Evolutionary conservation across 805 yeast genomes (phyloP), one percentile per base, ranked within the genome.

Genomic region (Sungouiella thailandica): DNA sequence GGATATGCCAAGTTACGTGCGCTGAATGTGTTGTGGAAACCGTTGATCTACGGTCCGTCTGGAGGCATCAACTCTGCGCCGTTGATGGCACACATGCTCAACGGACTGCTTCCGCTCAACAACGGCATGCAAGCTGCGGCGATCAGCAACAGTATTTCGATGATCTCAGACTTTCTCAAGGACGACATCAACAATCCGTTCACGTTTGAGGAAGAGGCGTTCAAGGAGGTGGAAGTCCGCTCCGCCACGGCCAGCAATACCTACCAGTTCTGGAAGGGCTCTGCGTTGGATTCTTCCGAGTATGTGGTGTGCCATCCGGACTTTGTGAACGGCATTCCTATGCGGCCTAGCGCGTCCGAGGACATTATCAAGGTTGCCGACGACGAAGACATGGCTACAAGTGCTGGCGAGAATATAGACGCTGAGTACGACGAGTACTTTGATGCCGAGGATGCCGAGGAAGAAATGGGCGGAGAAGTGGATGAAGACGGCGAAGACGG

Each of bases 11-110:
- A 52, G 20, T 45, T 86, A n/a, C 66, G 78, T 27, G 71, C 76
- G 3, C 60, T 62, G 0, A 66, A 68, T 26, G 60, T 87, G 10
- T 41, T 86, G 10, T 87, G 96, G 95, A 83, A 82, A 47, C 88
- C 89, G 1, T 70, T 84, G 58, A 71, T 84, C n/a, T 72, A 78
- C 47, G 95, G 95, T 0, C 90, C 93, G 0, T 80, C 89, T 0
- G 87, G 93, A 15, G 95, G 95, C 10, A 80, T 86, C 23, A 82
- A 83, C 47, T 75, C 82, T 0, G 77, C 76, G 0, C 69, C 76
- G 1, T 64, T 72, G 52, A 58, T 62, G 58, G 9, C 23, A 31
- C 55, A 23, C 2, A 31, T 38, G 2, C 12, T 26, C 8, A 26
- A 23, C 27, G 35, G 30, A 2, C 13, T 17, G 13, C n/a, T 17